phyloP scores from a whole-genome alignment of 192 early-diverging fungal species.

The Chytriomyces sp. region DNA sequence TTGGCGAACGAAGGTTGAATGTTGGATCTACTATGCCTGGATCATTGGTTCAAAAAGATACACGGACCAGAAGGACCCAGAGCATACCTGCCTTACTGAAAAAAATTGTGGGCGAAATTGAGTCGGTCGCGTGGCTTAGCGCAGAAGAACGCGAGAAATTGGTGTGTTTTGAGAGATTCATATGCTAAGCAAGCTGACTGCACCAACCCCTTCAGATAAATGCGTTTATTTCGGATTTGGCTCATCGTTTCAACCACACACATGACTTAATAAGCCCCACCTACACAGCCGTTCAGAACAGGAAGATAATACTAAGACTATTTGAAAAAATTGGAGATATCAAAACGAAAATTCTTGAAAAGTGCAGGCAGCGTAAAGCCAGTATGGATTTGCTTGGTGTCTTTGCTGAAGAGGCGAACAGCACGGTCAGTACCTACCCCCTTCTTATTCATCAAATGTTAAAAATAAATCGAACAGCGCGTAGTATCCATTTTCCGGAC shows the following conservation, averaged over 20 bases:
- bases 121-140: conserved; percentile 36
- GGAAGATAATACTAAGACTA: conserved; percentile 36
- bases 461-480: conserved; percentile 30
- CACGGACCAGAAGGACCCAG: neutral
- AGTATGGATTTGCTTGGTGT: conserved; percentile 32
- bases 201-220: conserved; percentile 33
- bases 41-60: conserved; percentile 7
- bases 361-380: conserved; percentile 33
- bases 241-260: conserved; percentile 45
- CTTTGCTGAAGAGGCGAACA: conserved; percentile 32
- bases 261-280: conserved; percentile 29
- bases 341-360: conserved; percentile 36
- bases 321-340: conserved; percentile 42
- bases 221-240: conserved; percentile 50
- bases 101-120: conserved; percentile 40
- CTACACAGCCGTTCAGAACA: conserved; percentile 33
- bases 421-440: neutral
- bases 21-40: conserved; percentile 3
- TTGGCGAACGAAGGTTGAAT: conserved; percentile 10
- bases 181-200: neutral
- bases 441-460: neutral
- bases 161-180: conserved; percentile 13
- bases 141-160: conserved; percentile 35
- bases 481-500: conserved; percentile 43
- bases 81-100: conserved; percentile 32